phyloP scores from a whole-genome alignment of 257 asterid species.

The Fraxinus pennsylvanica region DNA sequence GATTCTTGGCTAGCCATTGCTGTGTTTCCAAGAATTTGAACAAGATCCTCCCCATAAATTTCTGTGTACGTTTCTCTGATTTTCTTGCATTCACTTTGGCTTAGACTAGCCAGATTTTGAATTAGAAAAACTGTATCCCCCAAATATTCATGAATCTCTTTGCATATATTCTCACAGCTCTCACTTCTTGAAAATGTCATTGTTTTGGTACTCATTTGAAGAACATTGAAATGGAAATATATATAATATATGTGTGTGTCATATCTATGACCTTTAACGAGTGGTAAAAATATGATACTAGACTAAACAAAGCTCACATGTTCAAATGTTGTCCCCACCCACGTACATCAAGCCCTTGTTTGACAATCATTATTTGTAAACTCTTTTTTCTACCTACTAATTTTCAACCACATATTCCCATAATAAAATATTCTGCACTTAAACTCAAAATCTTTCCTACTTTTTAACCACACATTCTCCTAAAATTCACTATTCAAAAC shows the following conservation, averaged over 20 bases:
- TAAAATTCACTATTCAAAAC: no score
- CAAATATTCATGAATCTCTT: slow-evolving; percentile 42
- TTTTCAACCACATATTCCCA: no score
- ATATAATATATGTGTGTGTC: background rate
- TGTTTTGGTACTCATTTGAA: slow-evolving; percentile 22
- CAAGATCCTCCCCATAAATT: slow-evolving; percentile 47
- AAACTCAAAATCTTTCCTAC: no score
- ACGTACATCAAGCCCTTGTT: no score
- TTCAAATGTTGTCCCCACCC: no score
- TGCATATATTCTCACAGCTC: slow-evolving; percentile 41
- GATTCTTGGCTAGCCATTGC: slow-evolving; percentile 11
- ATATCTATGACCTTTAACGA: no score
- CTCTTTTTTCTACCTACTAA: no score
- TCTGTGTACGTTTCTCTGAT: slow-evolving; percentile 44
- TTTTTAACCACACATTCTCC: no score
- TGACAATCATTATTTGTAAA: no score
- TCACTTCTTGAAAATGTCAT: slow-evolving; percentile 36
- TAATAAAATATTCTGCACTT: no score
- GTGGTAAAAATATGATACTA: background rate
- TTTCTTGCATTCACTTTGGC: slow-evolving; percentile 40
- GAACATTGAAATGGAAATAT: slow-evolving; percentile 13
- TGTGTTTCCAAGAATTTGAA: slow-evolving; percentile 18
- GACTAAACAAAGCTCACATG: background rate
- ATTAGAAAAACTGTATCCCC: slow-evolving; percentile 19
- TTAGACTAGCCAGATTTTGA: slow-evolving; percentile 28